Percentiles rank a stretch among this genome's conserved stretches.
Conservation (phyloP, 2,329 filamentous ascomycete species). For the Aspergillus chevalieri region DNA sequence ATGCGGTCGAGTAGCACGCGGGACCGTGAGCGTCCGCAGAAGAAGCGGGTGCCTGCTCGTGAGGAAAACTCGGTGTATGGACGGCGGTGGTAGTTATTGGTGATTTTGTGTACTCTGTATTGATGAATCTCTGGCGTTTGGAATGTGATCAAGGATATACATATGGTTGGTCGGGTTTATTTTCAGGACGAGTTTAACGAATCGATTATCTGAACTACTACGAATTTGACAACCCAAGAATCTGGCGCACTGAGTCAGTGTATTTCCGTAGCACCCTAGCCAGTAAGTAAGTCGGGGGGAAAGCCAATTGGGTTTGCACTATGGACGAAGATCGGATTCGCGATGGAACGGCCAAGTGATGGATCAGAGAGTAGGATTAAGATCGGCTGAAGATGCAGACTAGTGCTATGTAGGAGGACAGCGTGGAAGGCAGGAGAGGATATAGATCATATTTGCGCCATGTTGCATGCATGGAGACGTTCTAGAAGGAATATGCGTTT, state of each 20-base stretch:
- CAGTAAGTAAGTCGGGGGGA: no score
- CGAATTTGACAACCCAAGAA: no score
- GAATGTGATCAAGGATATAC: not conserved
- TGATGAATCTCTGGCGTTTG: not conserved
- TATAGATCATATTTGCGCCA: no score
- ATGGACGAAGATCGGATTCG: not conserved
- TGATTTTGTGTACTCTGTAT: not conserved
- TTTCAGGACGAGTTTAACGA: no score
- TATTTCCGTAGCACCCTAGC: no score
- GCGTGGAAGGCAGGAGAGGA: not conserved
- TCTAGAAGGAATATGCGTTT: not conserved
- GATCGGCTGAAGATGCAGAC: not conserved
- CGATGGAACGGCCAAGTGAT: not conserved
- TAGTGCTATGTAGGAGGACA: not conserved
- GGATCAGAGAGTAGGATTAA: not conserved
- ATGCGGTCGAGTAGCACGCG: conserved; percentile 10
- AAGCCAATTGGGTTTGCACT: not conserved
- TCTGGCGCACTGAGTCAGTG: no score
- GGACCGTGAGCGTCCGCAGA: conserved; percentile 12
- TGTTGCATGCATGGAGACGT: no score
- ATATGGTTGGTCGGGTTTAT: no score
- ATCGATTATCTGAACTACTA: no score
- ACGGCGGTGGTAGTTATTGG: conserved; percentile 17
- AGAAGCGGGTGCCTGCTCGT: conserved; percentile 1
- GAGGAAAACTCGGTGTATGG: conserved; percentile 23